Evolutionary conservation across 2,329 filamentous ascomycete species (phyloP).

Genomic region (Fusarium subglutinans): DNA sequence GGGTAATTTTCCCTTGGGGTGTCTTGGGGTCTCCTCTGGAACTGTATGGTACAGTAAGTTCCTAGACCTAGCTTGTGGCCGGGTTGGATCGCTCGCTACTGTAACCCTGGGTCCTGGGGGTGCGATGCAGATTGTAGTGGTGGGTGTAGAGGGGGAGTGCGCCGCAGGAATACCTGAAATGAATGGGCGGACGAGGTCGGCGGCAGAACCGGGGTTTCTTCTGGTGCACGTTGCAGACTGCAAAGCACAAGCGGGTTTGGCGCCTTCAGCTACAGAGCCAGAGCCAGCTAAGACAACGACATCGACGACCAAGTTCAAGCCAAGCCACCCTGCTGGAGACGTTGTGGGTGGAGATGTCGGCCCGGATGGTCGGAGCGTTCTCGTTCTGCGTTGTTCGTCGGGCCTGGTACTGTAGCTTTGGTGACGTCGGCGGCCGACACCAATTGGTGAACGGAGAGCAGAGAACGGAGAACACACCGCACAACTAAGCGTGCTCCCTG

Average conservation of each 20-base stretch:
- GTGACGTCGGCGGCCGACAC: constrained; percentile 42
- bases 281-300: constrained; percentile 27
- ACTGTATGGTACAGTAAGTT: constrained; percentile 29
- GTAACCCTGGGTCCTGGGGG: constrained; percentile 24
- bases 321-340: constrained; percentile 41
- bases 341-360: constrained; percentile 44
- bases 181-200: constrained; percentile 43
- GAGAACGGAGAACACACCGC: constrained; percentile 23
- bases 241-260: constrained; percentile 44
- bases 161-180: constrained; percentile 36
- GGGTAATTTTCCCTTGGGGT: constrained; percentile 43
- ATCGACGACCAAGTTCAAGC: constrained; percentile 40
- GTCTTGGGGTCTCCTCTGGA: constrained; percentile 38
- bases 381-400: constrained; percentile 37
- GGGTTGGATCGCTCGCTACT: constrained; percentile 39
- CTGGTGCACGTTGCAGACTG: constrained; percentile 21
- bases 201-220: constrained; percentile 41
- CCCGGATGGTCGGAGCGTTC: constrained; percentile 43
- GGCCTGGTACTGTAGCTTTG: constrained; percentile 36
- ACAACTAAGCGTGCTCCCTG: constrained; percentile 29
- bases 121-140: constrained; percentile 17
- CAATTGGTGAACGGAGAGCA: constrained; percentile 18
- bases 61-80: constrained; percentile 29
- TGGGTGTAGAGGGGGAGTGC: constrained; percentile 29
- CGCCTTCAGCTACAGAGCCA: constrained; percentile 44